These are phyloP conservation scores for Adansonia madagascariensis DNA, from an alignment of 441 rosid species.

Conservation along the genomic window DNA sequence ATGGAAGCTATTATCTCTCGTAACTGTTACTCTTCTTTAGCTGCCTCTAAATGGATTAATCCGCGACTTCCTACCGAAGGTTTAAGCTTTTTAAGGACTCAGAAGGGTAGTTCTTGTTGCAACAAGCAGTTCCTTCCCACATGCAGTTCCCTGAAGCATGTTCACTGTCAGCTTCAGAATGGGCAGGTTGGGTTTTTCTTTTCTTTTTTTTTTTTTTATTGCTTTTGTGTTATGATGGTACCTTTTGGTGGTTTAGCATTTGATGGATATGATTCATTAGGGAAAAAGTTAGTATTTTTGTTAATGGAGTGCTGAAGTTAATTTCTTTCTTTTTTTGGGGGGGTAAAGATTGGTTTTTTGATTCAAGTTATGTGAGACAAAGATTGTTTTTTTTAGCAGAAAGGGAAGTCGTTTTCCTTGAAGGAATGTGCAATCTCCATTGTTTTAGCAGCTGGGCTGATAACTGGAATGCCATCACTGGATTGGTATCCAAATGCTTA, in stretches of 20 bases:
- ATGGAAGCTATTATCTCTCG: slow-evolving; percentile 49
- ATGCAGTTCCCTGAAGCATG: slow-evolving; percentile 42
- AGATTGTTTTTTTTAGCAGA: slow-evolving; percentile 40
- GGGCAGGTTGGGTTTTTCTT: slow-evolving; percentile 41
- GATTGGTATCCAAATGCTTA: slow-evolving; percentile 52
- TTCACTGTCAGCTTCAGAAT: slow-evolving; percentile 26
- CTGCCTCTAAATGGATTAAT: slow-evolving; percentile 37
- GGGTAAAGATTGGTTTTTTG: slow-evolving; percentile 14
- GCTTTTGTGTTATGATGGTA: slow-evolving; percentile 11
- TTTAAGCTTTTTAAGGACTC: slow-evolving; percentile 26
- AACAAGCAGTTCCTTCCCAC: slow-evolving; percentile 31
- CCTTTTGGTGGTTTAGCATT: slow-evolving; percentile 4
- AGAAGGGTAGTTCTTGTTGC: slow-evolving; percentile 28
- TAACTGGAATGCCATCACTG: slow-evolving; percentile 60
- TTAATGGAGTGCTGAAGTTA: neutral
- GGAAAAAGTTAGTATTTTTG: neutral
- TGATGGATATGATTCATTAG: slow-evolving; percentile 18
- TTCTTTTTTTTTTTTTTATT: neutral
- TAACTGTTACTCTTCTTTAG: slow-evolving; percentile 42
- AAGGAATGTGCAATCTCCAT: slow-evolving; percentile 82
- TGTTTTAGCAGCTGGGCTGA: slow-evolving; percentile 68
- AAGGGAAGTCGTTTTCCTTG: slow-evolving; percentile 49
- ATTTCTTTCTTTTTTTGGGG: neutral
- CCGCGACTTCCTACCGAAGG: slow-evolving; percentile 35
- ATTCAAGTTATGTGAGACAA: neutral